Conservation (phyloP, 2,329 filamentous ascomycete species). For the Ophiocordyceps sinensis region DNA sequence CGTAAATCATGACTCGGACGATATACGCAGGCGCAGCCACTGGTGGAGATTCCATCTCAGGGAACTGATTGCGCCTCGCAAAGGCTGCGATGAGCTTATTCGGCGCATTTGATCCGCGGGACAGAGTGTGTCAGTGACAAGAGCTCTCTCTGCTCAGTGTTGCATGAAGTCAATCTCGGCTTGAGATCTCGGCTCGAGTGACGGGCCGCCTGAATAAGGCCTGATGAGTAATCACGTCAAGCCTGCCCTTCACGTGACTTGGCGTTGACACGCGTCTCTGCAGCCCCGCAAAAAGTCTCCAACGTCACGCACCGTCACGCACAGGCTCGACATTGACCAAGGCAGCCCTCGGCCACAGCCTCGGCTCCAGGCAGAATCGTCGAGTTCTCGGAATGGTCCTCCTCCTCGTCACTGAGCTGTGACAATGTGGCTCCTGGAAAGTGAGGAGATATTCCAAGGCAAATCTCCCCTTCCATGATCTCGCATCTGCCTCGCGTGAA, state of each 20-base stretch:
- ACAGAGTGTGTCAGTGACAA: no score
- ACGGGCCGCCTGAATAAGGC: no score
- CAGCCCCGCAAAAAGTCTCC: not conserved
- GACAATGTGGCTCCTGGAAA: constrained; percentile 52
- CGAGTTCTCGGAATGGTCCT: not conserved
- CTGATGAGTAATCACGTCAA: no score
- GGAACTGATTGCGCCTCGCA: no score
- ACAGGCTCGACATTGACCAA: not conserved
- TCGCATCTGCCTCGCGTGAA: not conserved
- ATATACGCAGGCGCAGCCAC: no score
- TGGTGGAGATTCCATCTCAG: no score
- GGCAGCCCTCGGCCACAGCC: not conserved
- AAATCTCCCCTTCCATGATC: constrained; percentile 3
- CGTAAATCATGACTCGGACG: no score
- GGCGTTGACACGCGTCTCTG: constrained; percentile 1
- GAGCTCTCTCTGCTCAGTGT: no score
- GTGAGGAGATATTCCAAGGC: constrained; percentile 37
- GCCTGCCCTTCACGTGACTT: not conserved
- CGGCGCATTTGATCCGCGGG: no score
- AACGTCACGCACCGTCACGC: not conserved
- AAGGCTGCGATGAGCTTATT: no score
- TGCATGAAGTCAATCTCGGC: no score
- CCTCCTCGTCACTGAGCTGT: not conserved
- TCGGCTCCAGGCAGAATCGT: not conserved
- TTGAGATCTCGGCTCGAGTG: no score